Evolutionary conservation across 768 basidiomycete genomes (phyloP).

Genomic region (Leccinum pellstonianum): DNA sequence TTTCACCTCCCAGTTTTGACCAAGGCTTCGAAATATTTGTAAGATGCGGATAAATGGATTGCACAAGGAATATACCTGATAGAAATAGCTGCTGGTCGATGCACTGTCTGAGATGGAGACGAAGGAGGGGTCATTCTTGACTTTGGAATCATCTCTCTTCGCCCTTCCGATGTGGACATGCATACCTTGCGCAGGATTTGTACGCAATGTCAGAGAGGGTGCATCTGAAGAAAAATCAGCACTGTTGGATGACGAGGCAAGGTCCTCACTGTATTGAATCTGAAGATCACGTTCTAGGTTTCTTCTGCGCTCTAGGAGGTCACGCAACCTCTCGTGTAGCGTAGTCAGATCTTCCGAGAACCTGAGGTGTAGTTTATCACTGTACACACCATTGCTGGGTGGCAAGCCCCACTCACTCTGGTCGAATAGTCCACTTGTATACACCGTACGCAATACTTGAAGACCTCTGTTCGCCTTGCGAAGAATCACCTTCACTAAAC

Average conservation of each 20-base stretch:
- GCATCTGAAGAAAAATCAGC: conserved; percentile 45
- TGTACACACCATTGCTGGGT: neutral
- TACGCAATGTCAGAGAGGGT: conserved; percentile 71
- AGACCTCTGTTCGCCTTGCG: conserved; percentile 14
- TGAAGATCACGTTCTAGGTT: conserved; percentile 57
- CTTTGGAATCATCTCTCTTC: conserved; percentile 56
- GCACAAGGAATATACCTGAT: conserved; percentile 42
- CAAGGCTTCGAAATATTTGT: conserved; percentile 51
- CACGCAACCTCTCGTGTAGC: conserved; percentile 49
- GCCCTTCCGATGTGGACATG: conserved; percentile 68
- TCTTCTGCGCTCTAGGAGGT: conserved; percentile 46
- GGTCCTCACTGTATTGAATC: conserved; percentile 47
- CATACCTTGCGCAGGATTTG: conserved; percentile 66
- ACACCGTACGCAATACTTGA: conserved; percentile 30
- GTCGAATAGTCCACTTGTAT: conserved; percentile 60
- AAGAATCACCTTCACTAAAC: conserved; percentile 23
- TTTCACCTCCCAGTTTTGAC: conserved; percentile 69
- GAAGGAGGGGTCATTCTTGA: conserved; percentile 52
- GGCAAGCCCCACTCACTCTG: conserved; percentile 46
- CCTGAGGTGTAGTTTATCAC: conserved; percentile 34
- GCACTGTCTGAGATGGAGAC: conserved; percentile 58
- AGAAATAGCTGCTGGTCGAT: conserved; percentile 68
- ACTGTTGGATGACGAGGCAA: neutral
- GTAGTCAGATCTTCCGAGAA: conserved; percentile 54
- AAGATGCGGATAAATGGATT: neutral